Conservation (phyloP, 2,329 filamentous ascomycete species). For the Aspergillus versicolor region DNA sequence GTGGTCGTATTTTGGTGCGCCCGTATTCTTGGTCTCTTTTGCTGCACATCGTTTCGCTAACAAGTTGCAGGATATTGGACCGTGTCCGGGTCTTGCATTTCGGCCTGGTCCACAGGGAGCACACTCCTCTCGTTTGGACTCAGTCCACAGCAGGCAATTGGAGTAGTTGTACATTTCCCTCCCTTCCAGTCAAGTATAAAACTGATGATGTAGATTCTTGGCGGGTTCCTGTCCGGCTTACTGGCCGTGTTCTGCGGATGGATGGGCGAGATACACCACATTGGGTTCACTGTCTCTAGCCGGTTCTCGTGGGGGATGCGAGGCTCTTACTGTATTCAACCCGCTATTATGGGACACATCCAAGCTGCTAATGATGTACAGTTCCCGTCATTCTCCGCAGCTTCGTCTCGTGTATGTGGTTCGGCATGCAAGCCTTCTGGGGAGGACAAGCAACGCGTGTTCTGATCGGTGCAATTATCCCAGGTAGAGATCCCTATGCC, state of each 20-base stretch:
- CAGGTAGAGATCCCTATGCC: background rate
- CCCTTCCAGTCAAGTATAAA: background rate
- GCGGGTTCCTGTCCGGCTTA: background rate
- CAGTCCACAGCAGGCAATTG: slow-evolving; percentile 10
- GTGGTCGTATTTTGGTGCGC: background rate
- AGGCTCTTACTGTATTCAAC: slow-evolving; percentile 7
- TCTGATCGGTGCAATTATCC: slow-evolving; percentile 12
- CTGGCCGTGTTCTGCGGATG: slow-evolving; percentile 5
- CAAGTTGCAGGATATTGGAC: slow-evolving; percentile 3
- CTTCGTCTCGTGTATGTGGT: slow-evolving; percentile 12
- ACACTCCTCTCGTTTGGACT: slow-evolving; percentile 7
- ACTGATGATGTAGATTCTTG: background rate
- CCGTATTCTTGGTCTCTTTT: background rate
- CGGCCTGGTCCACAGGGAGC: slow-evolving; percentile 8
- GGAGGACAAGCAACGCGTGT: slow-evolving; percentile 10
- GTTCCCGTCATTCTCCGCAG: slow-evolving; percentile 10
- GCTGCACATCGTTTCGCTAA: background rate
- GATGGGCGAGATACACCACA: slow-evolving; percentile 12
- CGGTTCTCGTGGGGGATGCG: slow-evolving; percentile 9
- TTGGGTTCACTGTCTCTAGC: slow-evolving; percentile 10
- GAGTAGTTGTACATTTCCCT: background rate
- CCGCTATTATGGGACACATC: too few relatives aligned
- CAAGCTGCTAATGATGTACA: background rate
- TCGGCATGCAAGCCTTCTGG: slow-evolving; percentile 13
- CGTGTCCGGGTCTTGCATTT: slow-evolving; percentile 3